Base-by-base conservation (phyloP, 345 rosid species). In the Excoecaria agallocha region DNA sequence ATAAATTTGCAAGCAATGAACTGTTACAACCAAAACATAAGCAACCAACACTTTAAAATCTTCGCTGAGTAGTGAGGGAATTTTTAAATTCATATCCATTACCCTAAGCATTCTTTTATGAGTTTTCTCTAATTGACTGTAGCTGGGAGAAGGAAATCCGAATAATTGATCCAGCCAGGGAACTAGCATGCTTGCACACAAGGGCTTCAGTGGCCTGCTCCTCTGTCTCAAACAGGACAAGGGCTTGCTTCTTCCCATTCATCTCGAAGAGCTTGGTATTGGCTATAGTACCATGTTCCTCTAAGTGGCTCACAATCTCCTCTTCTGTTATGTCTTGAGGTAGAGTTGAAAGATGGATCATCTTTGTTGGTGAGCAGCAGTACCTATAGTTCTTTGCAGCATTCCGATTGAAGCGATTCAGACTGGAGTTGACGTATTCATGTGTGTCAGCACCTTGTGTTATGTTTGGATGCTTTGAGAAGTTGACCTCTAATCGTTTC, bases 361-460 rank as follows among this genome's bases (percentile, higher is more conserved):
- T 95, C 87, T 90, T 95, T 48, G 98, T 95, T 3, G 99, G 99
- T 6, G 98, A 93, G 83, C 99, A 95, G 84, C 99, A 95, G 79
- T 95, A 93, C 49, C 97, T 93, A 76, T 93, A 95, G 76, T 95
- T 93, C 88, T 95, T 95, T 5, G 94, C 96, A 38, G 99, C 98
- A 64, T 93, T 90, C 51, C 98, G 99, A 82, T 91, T 90, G 86
- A 95, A 92, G 69, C 97, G 97, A 79, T 94, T 94, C 71, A 94
- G 93, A 82, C 87, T 92, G 0, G 98, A 94, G 83, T 87, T 89
- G 38, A 77, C 70, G 65, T 89, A 94, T 74, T 94, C 97, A 12
- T 81, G 98, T 0, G 96, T 87, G 70, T 95, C 99, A 6, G 92
- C 85, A 61, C 97, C 98, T 77, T 91, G 98, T 68, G 93, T 91